A percentile compares a stretch with the other conserved stretches of the same genome.
Evolutionary conservation across 2,329 filamentous ascomycete genomes (phyloP).

Genomic region (Diaporthe vaccinii): DNA sequence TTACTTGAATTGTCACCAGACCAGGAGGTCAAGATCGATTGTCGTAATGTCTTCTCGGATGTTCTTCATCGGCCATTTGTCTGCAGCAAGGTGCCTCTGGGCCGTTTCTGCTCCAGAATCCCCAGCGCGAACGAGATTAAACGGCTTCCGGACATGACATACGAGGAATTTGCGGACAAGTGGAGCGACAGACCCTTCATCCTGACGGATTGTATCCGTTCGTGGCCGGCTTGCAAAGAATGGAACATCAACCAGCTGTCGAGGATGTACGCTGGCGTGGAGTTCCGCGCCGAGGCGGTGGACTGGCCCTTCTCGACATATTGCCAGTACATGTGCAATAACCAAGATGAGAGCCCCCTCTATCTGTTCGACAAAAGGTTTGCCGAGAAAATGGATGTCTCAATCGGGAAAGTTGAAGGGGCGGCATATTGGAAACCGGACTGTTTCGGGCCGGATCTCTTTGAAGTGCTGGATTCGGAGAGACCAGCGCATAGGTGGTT

Average conservation of each 20-base stretch:
- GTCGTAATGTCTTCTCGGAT: slow-evolving; percentile 88
- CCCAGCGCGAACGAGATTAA: slow-evolving; percentile 80
- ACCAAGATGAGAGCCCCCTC: slow-evolving; percentile 86
- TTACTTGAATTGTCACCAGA: slow-evolving; percentile 70
- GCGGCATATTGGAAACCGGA: slow-evolving; percentile 82
- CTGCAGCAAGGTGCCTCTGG: slow-evolving; percentile 81
- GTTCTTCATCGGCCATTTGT: slow-evolving; percentile 90
- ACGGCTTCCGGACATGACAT: slow-evolving; percentile 76
- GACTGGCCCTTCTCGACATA: slow-evolving; percentile 92
- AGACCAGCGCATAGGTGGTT: slow-evolving; percentile 93
- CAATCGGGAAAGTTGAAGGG: slow-evolving; percentile 65
- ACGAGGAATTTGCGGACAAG: slow-evolving; percentile 78
- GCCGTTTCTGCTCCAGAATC: slow-evolving; percentile 77
- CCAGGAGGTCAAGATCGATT: slow-evolving; percentile 73
- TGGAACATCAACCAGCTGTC: slow-evolving; percentile 82
- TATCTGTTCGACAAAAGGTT: slow-evolving; percentile 94
- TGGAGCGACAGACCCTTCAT: slow-evolving; percentile 91
- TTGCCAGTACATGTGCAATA: slow-evolving; percentile 83
- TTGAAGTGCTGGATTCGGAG: slow-evolving; percentile 81
- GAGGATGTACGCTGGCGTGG: slow-evolving; percentile 72
- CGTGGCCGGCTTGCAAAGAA: slow-evolving; percentile 81
- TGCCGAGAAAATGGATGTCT: slow-evolving; percentile 85
- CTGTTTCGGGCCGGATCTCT: slow-evolving; percentile 90
- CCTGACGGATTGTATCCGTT: slow-evolving; percentile 82
- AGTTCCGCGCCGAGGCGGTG: slow-evolving; percentile 91